Evolutionary conservation across 2,329 filamentous ascomycete species (phyloP).

Genomic region (Pseudomassariella vexata): DNA sequence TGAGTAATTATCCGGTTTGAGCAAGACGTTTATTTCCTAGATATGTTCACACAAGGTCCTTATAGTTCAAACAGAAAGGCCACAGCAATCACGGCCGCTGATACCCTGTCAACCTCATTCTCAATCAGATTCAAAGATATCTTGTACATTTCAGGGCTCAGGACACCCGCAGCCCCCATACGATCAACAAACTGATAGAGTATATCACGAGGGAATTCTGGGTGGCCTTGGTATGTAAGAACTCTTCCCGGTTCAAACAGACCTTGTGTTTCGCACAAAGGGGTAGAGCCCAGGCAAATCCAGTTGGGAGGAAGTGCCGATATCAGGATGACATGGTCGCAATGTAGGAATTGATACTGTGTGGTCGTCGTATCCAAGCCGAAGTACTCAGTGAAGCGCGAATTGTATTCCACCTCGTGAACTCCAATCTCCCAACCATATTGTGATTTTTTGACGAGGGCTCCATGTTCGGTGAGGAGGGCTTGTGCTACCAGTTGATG

Average conservation of each 20-base stretch:
- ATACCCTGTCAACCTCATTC: slow-evolving; percentile 1
- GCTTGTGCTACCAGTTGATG: slow-evolving; percentile 8
- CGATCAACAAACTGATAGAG: slow-evolving; percentile 4
- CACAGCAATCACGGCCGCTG: slow-evolving; percentile 3
- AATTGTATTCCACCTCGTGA: slow-evolving; percentile 3
- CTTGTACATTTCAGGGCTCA: slow-evolving; percentile 3
- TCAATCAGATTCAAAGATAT: slow-evolving; percentile 2
- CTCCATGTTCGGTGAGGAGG: slow-evolving; percentile 4
- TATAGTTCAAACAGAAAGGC: slow-evolving; percentile 3
- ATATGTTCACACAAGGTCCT: neutral
- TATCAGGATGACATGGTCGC: slow-evolving; percentile 5
- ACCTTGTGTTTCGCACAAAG: slow-evolving; percentile 6
- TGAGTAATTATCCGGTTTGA: no score
- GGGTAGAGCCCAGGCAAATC: slow-evolving; percentile 6
- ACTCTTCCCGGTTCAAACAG: slow-evolving; percentile 8
- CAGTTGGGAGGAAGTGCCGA: slow-evolving; percentile 4
- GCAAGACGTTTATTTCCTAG: slow-evolving; percentile 3
- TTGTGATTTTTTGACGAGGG: slow-evolving; percentile 2
- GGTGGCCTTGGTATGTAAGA: slow-evolving; percentile 9
- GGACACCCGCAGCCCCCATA: slow-evolving; percentile 2
- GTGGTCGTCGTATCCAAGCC: slow-evolving; percentile 3
- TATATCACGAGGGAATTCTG: slow-evolving; percentile 7
- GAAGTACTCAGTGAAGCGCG: slow-evolving; percentile 4
- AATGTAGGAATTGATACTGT: slow-evolving; percentile 8
- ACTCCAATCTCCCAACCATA: slow-evolving; percentile 10